Percentiles rank a stretch among this genome's conserved stretches.
Conservation (phyloP, 768 basidiomycete genomes). For the Leccinum subgranulosum region DNA sequence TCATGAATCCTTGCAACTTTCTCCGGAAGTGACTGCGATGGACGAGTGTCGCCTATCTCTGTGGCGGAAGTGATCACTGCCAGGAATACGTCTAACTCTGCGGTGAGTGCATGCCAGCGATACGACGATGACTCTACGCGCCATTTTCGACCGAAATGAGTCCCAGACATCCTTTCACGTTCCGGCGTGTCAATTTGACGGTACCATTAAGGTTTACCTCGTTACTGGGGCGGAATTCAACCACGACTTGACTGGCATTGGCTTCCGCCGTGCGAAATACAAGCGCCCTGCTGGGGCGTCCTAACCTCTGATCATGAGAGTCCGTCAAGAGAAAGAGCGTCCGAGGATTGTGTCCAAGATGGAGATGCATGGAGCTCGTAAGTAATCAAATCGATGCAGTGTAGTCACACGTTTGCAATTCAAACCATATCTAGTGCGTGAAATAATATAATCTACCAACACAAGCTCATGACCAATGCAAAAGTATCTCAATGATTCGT, state of each 20-base stretch:
- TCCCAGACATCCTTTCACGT: conserved; percentile 82
- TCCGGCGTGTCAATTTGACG: conserved; percentile 64
- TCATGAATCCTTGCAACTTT: conserved; percentile 81
- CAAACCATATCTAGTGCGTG: neutral
- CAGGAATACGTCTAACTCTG: conserved; percentile 71
- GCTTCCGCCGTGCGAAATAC: conserved; percentile 65
- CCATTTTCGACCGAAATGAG: conserved; percentile 72
- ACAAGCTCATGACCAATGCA: neutral
- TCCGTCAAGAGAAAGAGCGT: conserved; percentile 71
- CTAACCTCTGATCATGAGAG: conserved; percentile 60
- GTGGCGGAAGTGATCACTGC: conserved; percentile 75
- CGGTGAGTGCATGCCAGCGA: conserved; percentile 4
- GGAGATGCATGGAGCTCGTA: conserved; percentile 60
- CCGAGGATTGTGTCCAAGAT: conserved; percentile 65
- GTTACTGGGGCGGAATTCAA: conserved; percentile 77
- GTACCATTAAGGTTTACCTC: conserved; percentile 66
- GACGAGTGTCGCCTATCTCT: conserved; percentile 69
- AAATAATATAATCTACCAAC: conserved; percentile 1
- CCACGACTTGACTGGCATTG: conserved; percentile 63
- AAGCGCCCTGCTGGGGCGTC: conserved; percentile 59
- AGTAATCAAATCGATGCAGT: neutral
- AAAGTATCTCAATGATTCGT: neutral
- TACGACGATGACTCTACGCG: conserved; percentile 28
- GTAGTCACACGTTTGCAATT: too few relatives aligned
- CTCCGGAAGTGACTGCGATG: conserved; percentile 54